A percentile compares a stretch with the other conserved stretches of the same genome.
Conservation (phyloP, 805 yeast species). For the Sugiyamaella floridensis region DNA sequence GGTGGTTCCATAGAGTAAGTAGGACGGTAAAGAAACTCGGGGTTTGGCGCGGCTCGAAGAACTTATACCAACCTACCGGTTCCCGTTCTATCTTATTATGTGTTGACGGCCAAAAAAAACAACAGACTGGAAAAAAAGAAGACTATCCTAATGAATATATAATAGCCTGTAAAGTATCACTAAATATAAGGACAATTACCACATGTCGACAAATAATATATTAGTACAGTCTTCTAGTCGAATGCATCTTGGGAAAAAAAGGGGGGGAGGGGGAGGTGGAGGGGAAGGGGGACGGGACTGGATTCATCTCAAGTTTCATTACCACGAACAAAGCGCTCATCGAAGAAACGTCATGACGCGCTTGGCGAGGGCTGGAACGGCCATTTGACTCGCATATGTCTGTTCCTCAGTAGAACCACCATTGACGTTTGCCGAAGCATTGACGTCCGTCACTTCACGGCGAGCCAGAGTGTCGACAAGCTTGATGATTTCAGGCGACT, state of each 20-base stretch:
- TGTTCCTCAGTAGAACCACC: conserved; percentile 20
- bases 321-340: not conserved
- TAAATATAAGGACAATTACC: too few relatives aligned
- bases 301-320: not conserved
- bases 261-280: too few relatives aligned
- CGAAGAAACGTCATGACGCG: conserved; percentile 20
- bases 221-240: not conserved
- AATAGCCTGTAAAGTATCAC: too few relatives aligned
- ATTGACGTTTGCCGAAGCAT: conserved; percentile 2
- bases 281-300: not conserved
- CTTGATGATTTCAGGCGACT: conserved; percentile 28
- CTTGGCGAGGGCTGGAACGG: conserved; percentile 32
- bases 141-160: too few relatives aligned
- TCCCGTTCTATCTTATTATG: too few relatives aligned
- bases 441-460: conserved; percentile 20
- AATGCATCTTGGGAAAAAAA: not conserved
- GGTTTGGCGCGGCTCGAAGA: not conserved
- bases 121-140: too few relatives aligned
- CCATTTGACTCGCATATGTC: conserved; percentile 29
- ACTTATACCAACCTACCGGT: not conserved
- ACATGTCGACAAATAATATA: not conserved
- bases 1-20: not conserved
- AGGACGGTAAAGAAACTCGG: not conserved
- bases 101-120: too few relatives aligned
- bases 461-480: conserved; percentile 30